These are phyloP conservation scores for Hanseniaspora guilliermondii DNA, from an alignment of 805 yeast species.

Conservation along the genomic window DNA sequence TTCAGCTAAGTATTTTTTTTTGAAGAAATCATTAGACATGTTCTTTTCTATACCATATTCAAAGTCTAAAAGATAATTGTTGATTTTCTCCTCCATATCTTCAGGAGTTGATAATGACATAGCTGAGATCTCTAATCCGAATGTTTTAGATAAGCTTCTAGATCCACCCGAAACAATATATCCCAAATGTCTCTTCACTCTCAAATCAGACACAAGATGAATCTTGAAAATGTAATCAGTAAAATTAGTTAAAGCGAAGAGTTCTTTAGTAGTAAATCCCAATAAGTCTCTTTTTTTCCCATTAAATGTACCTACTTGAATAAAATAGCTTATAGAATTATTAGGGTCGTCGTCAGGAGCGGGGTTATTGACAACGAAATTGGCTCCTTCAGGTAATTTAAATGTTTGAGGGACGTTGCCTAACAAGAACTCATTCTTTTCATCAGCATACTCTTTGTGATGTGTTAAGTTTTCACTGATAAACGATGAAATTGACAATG, in stretches of 20 bases:
- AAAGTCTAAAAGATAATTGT: slow-evolving; percentile 36
- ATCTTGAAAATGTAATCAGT: slow-evolving; percentile 36
- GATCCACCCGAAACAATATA: slow-evolving; percentile 50
- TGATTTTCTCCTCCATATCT: slow-evolving; percentile 34
- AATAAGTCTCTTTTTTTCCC: slow-evolving; percentile 21
- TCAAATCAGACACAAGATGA: slow-evolving; percentile 35
- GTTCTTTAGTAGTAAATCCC: slow-evolving; percentile 19
- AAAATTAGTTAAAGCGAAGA: slow-evolving; percentile 35
- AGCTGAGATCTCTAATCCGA: slow-evolving; percentile 47
- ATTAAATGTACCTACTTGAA: slow-evolving; percentile 39
- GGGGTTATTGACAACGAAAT: slow-evolving; percentile 24
- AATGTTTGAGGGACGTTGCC: slow-evolving; percentile 30
- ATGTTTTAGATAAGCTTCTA: slow-evolving; percentile 37
- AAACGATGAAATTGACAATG: slow-evolving; percentile 18
- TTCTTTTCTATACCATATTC: slow-evolving; percentile 24
- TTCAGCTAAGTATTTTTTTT: slow-evolving; percentile 25
- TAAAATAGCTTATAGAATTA: slow-evolving; percentile 39
- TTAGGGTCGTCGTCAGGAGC: slow-evolving; percentile 38
- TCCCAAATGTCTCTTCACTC: slow-evolving; percentile 49
- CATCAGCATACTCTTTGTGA: not conserved
- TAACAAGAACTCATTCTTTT: not conserved
- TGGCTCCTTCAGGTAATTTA: slow-evolving; percentile 20
- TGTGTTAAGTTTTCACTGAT: slow-evolving; percentile 22
- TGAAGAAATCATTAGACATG: slow-evolving; percentile 30
- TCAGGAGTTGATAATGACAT: slow-evolving; percentile 40